A percentile compares a stretch with the other conserved stretches of the same genome.
Conservation (phyloP, 768 basidiomycete species). For the Rhizopogon sp. region DNA sequence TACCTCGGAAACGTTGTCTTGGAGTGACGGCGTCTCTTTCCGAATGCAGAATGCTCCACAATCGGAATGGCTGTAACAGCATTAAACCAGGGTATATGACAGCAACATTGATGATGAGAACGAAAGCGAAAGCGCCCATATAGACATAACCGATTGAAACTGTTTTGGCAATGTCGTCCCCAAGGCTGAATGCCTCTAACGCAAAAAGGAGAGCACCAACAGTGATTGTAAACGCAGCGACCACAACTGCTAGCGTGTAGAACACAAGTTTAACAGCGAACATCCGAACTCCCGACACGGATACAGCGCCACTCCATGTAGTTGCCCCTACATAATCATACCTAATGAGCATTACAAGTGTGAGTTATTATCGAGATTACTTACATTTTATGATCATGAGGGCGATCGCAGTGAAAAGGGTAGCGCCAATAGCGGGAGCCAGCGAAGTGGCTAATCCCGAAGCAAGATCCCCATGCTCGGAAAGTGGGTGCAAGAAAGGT, state of each 20-base stretch:
- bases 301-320: conserved; percentile 51
- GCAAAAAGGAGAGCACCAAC: conserved; percentile 71
- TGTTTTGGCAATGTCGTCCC: conserved; percentile 31
- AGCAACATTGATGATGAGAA: conserved; percentile 58
- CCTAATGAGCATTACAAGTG: not conserved
- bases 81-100: conserved; percentile 68
- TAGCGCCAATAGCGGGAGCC: conserved; percentile 58
- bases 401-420: conserved; percentile 53
- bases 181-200: conserved; percentile 49
- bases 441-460: conserved; percentile 65
- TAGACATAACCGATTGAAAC: conserved; percentile 71
- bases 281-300: conserved; percentile 57
- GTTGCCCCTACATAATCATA: conserved; percentile 38
- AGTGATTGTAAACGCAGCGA: conserved; percentile 55
- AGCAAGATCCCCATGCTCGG: conserved; percentile 43
- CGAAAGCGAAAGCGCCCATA: conserved; percentile 56
- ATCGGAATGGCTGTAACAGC: conserved; percentile 62
- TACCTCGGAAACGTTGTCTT: conserved; percentile 74
- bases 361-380: conserved; percentile 16
- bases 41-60: conserved; percentile 52
- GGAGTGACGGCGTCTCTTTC: conserved; percentile 66
- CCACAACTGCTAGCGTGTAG: conserved; percentile 48
- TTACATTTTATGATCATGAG: conserved; percentile 51
- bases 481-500: conserved; percentile 54
- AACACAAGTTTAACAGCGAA: conserved; percentile 59